Evolutionary conservation across 2,329 filamentous ascomycete species (phyloP).

Genomic region (Tolypocladium tundrense): DNA sequence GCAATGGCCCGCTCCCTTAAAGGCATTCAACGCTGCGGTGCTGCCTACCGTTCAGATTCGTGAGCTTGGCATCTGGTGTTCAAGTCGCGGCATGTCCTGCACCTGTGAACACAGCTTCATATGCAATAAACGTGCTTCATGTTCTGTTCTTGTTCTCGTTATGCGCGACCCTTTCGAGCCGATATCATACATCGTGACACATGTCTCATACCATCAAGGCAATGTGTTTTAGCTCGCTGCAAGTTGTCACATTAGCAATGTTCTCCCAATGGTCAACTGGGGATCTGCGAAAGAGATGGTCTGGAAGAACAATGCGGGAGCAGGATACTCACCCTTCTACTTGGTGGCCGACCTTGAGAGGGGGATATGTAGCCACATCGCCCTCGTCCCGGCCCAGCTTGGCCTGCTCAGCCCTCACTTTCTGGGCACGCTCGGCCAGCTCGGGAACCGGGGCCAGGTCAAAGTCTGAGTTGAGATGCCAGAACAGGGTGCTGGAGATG

Average conservation of each 20-base stretch:
- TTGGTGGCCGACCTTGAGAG: conserved; percentile 49
- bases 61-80: neutral
- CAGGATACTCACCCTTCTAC: conserved; percentile 40
- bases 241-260: neutral
- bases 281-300: too few relatives aligned
- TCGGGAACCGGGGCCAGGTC: conserved; percentile 41
- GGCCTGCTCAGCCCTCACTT: conserved; percentile 35
- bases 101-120: neutral
- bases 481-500: conserved; percentile 52
- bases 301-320: neutral
- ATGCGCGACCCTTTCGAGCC: neutral
- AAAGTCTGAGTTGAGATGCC: conserved; percentile 47
- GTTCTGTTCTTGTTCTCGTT: neutral
- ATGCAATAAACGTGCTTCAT: neutral
- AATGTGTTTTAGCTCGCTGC: conserved; percentile 42
- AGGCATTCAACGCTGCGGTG: neutral
- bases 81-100: neutral
- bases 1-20: too few relatives aligned
- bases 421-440: conserved; percentile 32
- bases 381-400: conserved; percentile 44
- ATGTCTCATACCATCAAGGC: conserved; percentile 33
- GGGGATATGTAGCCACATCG: conserved; percentile 32
- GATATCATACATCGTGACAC: neutral
- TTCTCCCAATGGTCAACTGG: neutral
- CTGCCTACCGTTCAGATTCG: neutral